phyloP scores from a whole-genome alignment of 331 rosid genomes.

The Malus hybrid region DNA sequence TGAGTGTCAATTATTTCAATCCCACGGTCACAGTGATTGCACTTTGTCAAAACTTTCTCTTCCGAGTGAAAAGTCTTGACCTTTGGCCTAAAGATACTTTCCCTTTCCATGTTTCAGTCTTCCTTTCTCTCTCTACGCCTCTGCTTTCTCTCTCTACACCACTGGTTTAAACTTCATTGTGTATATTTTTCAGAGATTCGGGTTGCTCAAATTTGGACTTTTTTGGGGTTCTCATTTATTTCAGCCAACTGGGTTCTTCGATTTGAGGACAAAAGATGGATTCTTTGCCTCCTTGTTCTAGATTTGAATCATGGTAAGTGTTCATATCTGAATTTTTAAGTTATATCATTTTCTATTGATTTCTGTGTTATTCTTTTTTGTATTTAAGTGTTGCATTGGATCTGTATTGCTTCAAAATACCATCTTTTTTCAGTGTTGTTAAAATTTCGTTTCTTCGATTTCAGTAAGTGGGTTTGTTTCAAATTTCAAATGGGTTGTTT shows the following conservation, averaged over 20 bases:
- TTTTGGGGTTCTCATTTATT: conserved; percentile 21
- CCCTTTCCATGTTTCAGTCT: neutral
- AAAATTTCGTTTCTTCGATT: neutral
- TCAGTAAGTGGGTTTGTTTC: neutral
- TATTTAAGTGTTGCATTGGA: conserved; percentile 9
- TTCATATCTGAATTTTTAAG: conserved; percentile 59
- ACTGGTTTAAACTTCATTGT: conserved; percentile 19
- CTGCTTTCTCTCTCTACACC: neutral
- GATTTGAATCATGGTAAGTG: conserved; percentile 50
- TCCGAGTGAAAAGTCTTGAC: conserved; percentile 11
- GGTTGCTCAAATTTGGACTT: conserved; percentile 10
- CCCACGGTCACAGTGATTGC: neutral
- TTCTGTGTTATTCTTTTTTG: neutral
- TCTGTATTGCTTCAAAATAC: conserved; percentile 18
- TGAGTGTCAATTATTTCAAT: conserved; percentile 14
- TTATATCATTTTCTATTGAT: neutral
- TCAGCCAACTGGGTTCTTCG: conserved; percentile 32
- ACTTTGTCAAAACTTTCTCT: conserved; percentile 13
- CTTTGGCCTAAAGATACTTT: conserved; percentile 8
- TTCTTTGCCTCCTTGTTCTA: conserved; percentile 21
- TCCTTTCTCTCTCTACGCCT: neutral
- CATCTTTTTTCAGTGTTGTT: neutral
- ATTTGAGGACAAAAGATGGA: conserved; percentile 28
- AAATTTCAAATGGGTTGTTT: neutral
- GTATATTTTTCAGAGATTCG: conserved; percentile 9